phyloP scores from a whole-genome alignment of 768 basidiomycete genomes.

The Macrolepiota albuminosa region DNA sequence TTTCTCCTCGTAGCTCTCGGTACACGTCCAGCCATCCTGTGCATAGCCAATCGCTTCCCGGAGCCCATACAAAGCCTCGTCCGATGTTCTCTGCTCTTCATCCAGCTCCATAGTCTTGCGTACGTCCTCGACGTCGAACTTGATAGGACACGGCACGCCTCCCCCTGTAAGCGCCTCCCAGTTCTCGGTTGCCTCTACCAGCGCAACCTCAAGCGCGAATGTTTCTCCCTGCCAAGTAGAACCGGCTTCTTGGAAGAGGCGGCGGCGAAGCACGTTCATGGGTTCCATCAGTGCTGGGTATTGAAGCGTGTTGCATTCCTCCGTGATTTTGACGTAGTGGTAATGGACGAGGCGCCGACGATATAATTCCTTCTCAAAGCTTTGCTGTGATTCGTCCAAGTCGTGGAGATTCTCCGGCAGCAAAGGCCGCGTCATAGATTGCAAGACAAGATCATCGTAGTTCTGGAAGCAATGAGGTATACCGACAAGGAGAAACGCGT shows the following conservation, averaged over 20 bases:
- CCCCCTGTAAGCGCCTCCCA: conserved; percentile 38
- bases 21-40: conserved; percentile 39
- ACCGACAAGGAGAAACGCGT: conserved; percentile 44
- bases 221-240: conserved; percentile 47
- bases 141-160: conserved; percentile 38
- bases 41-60: conserved; percentile 27
- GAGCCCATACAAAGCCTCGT: conserved; percentile 23
- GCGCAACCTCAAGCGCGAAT: conserved; percentile 37
- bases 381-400: conserved; percentile 15
- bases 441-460: conserved; percentile 34
- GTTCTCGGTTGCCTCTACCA: conserved; percentile 37
- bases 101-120: conserved; percentile 34
- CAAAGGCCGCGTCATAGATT: conserved; percentile 33
- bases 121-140: conserved; percentile 42
- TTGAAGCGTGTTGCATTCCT: too few species aligned
- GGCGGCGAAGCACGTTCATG: too few species aligned
- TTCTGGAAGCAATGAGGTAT: conserved; percentile 43
- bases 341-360: too few species aligned
- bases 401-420: conserved; percentile 38
- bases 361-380: too few species aligned
- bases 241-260: too few species aligned
- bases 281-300: too few species aligned
- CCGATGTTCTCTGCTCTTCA: conserved; percentile 23
- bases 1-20: conserved; percentile 34
- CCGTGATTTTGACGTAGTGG: too few species aligned